Base-by-base conservation (phyloP, 2,329 filamentous ascomycete genomes). In the Ophiostoma himal-ulmi region DNA sequence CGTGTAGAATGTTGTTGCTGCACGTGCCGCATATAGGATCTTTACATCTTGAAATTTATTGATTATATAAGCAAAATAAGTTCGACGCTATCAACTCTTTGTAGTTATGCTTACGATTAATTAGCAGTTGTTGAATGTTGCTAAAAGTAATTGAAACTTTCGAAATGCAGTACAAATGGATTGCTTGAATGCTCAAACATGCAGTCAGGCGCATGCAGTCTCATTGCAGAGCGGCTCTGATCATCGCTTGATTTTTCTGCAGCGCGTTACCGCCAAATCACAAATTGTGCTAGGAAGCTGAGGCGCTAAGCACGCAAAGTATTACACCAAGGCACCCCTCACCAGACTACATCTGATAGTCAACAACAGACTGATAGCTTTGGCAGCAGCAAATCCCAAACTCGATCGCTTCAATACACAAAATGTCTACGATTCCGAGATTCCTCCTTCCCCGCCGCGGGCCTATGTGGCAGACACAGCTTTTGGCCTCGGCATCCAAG, bases 361-460 rank as follows among this genome's bases (percentile, higher is more conserved):
- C 3, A 30, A 30, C 3, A 30, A 30, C 11, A 30, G 22, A 37
- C 14, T 11, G 13, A 64, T 44, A 17, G 34, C 68, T 52, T 26
- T 60, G 44, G 37, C 41, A 36, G 44, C 41, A 26, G 6, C 52
- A 26, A 57, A 44, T 30, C 2, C 30, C 30, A 44, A 44, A 8
- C 3, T 26, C n/a, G 7, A 57, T 39, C 22, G 5, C 8, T 14
- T 4, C 22, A 26, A 5, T 5, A 10, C 13, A 26, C 13, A 69
- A 71, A 71, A 73, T 71, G 73, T 81, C 86, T 82, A 78, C 83
- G 73, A 90, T 91, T 73, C 89, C 89, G 39, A 84, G 85, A 66
- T 91, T 91, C 77, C 84, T 91, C n/a, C 84, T 91, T 57, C 89
- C 89, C 4, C 84, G 87, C 72, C 83, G 85, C 74, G 81, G 85